These are phyloP conservation scores for Flueggea neowawraea DNA, from an alignment of 441 rosid species.

Conservation along the genomic window DNA sequence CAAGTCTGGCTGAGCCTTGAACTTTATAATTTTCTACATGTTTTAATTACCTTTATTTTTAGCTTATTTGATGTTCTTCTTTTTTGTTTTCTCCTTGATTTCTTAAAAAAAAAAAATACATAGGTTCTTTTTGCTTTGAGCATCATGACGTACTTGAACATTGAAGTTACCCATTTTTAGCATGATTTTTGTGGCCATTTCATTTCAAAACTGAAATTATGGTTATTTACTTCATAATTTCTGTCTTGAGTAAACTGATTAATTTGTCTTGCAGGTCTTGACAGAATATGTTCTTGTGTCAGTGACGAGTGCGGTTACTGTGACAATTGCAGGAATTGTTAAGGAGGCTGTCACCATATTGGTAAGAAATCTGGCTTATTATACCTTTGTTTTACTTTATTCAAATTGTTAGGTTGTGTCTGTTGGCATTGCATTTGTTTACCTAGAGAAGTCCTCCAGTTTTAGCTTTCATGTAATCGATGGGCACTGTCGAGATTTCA, in stretches of 20 bases:
- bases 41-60: background rate
- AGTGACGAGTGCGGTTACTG: constrained; percentile 97
- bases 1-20: constrained; percentile 25
- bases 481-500: too few relatives aligned
- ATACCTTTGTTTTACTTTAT: background rate
- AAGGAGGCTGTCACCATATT: constrained; percentile 98
- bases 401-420: constrained; percentile 1
- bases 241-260: constrained; percentile 6
- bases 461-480: too few relatives aligned
- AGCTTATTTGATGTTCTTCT: background rate
- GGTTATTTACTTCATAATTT: constrained; percentile 1
- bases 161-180: too few relatives aligned
- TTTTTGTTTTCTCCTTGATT: background rate
- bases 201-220: background rate
- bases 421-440: too few relatives aligned
- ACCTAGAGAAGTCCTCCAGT: too few relatives aligned
- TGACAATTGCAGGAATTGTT: constrained; percentile 95
- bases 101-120: background rate
- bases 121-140: background rate
- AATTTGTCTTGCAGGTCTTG: constrained; percentile 61
- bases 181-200: too few relatives aligned
- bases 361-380: constrained; percentile 39
- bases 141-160: background rate
- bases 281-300: constrained; percentile 91
- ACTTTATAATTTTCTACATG: background rate